phyloP scores from a whole-genome alignment of 129 eudicot species.

The Oenanthe sinensis region DNA sequence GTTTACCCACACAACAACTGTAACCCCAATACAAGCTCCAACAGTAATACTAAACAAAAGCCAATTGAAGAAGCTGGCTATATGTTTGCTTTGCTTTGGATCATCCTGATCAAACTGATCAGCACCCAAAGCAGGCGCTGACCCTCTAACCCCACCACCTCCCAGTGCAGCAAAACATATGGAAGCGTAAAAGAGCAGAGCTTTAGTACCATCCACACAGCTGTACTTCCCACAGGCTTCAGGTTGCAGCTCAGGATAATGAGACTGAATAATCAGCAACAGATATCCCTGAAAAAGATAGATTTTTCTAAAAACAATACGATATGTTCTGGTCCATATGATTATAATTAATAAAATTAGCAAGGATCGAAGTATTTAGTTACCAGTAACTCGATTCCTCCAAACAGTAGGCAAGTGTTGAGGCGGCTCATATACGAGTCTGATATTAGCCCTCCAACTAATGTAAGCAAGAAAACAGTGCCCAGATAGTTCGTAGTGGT shows the following conservation, averaged over 20 bases:
- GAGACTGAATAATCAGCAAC: constrained; percentile 15
- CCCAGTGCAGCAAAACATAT: constrained; percentile 19
- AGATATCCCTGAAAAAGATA: constrained; percentile 17
- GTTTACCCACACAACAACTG: constrained; percentile 17
- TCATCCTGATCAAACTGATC: constrained; percentile 22
- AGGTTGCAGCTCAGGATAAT: constrained; percentile 2
- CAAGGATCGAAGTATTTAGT: too few relatives aligned
- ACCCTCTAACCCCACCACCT: constrained; percentile 13
- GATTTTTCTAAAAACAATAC: too few relatives aligned
- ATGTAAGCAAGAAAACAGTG: constrained; percentile 23
- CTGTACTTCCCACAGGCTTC: constrained; percentile 15
- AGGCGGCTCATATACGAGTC: constrained; percentile 18
- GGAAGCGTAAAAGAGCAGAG: constrained; percentile 17
- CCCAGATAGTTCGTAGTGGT: constrained; percentile 29
- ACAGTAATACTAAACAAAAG: not conserved
- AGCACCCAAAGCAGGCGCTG: constrained; percentile 20
- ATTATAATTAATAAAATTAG: too few relatives aligned
- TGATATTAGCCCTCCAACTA: constrained; percentile 26
- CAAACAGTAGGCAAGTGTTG: constrained; percentile 16
- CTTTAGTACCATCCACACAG: constrained; percentile 11
- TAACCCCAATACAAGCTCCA: constrained; percentile 20
- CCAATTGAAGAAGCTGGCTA: constrained; percentile 19
- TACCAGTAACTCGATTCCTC: constrained; percentile 21
- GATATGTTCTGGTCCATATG: too few relatives aligned
- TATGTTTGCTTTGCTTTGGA: constrained; percentile 15